A percentile compares a stretch with the other conserved stretches of the same genome.
Conservation (phyloP, 257 asterid genomes). For the Gentiana dahurica region DNA sequence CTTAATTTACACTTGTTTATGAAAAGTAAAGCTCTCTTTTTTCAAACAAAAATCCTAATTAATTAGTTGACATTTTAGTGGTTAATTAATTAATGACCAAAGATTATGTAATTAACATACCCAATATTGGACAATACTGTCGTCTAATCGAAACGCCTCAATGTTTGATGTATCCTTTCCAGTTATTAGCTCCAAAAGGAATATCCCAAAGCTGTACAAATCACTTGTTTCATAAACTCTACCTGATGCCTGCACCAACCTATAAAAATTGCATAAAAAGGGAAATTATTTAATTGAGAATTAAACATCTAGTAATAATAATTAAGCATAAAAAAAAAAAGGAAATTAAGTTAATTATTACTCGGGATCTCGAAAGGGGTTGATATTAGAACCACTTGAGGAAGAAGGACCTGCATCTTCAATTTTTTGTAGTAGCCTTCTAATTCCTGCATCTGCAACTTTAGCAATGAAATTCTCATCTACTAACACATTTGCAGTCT, state of each 20-base stretch:
- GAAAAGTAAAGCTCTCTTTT: no score
- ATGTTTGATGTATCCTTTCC: conserved; percentile 39
- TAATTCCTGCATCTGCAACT: conserved; percentile 66
- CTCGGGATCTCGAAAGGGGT: conserved; percentile 63
- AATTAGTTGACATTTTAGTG: no score
- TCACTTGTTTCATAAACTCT: conserved; percentile 30
- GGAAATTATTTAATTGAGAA: no score
- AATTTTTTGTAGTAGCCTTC: conserved; percentile 27
- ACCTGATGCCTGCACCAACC: conserved; percentile 11
- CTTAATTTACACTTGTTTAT: no score
- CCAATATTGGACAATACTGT: conserved; percentile 32
- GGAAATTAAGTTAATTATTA: conserved; percentile 12
- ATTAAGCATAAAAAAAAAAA: no score
- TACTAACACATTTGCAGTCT: conserved; percentile 69
- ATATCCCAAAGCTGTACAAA: conserved; percentile 64
- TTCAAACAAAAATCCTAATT: no score
- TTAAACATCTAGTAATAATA: no score
- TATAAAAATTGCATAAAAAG: no score
- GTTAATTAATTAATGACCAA: no score
- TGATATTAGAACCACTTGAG: conserved; percentile 19
- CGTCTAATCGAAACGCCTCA: conserved; percentile 34
- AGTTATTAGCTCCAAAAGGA: conserved; percentile 56
- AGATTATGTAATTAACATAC: conserved; percentile 17
- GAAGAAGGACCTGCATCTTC: conserved; percentile 41
- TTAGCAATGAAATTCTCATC: conserved; percentile 67